These are phyloP conservation scores for Dorcoceras hygrometricum DNA, from an alignment of 257 asterid species.

Conservation along the genomic window DNA sequence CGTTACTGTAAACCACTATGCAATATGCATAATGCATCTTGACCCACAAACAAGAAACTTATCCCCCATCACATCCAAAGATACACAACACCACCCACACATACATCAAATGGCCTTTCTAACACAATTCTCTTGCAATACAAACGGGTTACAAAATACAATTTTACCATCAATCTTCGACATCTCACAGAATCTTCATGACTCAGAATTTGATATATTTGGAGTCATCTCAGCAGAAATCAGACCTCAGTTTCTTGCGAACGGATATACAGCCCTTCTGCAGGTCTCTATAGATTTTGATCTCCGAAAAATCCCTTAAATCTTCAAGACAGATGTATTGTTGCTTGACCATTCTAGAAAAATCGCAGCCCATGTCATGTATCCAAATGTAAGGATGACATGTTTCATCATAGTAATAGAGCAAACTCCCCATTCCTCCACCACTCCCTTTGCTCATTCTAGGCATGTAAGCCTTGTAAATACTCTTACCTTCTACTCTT, in stretches of 20 bases:
- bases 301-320: slow-evolving; percentile 75
- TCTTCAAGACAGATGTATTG: slow-evolving; percentile 82
- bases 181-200: too few relatives aligned
- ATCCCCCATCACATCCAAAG: too few relatives aligned
- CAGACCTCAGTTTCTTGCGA: slow-evolving; percentile 60
- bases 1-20: too few relatives aligned
- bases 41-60: too few relatives aligned
- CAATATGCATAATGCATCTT: too few relatives aligned
- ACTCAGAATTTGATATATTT: too few relatives aligned
- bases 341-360: slow-evolving; percentile 81
- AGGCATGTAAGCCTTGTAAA: slow-evolving; percentile 80
- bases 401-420: slow-evolving; percentile 76
- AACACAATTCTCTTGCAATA: too few relatives aligned
- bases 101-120: too few relatives aligned
- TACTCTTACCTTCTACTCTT: slow-evolving; percentile 64
- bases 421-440: slow-evolving; percentile 52
- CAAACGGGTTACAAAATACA: too few relatives aligned
- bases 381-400: slow-evolving; percentile 95
- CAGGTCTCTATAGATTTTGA: slow-evolving; percentile 66
- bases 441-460: slow-evolving; percentile 36
- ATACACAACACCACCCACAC: too few relatives aligned
- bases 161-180: too few relatives aligned
- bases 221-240: slow-evolving; percentile 43
- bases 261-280: slow-evolving; percentile 73
- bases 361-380: slow-evolving; percentile 63